A percentile compares a stretch with the other conserved stretches of the same genome.
These are phyloP conservation scores for Cetraspora pellucida DNA, from an alignment of 192 early-diverging fungal genomes.

Conservation along the genomic window DNA sequence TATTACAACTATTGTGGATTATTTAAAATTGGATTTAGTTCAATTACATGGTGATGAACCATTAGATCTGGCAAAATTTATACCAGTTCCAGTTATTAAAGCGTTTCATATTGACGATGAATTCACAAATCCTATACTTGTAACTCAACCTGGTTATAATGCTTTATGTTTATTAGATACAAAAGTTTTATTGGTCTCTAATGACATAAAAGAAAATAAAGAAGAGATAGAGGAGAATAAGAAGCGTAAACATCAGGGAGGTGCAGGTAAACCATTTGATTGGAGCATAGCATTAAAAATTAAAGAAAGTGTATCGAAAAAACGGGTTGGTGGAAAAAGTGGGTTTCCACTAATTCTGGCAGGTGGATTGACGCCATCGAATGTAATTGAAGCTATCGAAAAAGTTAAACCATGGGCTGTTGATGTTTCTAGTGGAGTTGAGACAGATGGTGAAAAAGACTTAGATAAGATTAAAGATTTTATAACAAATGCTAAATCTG, in stretches of 20 bases:
- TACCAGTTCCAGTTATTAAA: constrained; percentile 87
- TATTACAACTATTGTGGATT: constrained; percentile 65
- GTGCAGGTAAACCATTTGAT: constrained; percentile 81
- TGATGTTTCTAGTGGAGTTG: constrained; percentile 94
- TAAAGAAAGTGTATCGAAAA: constrained; percentile 34
- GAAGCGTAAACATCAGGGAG: constrained; percentile 63
- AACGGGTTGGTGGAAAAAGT: constrained; percentile 16
- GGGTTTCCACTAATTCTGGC: constrained; percentile 83
- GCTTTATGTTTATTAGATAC: constrained; percentile 64
- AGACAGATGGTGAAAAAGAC: constrained; percentile 83
- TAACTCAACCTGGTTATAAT: constrained; percentile 58
- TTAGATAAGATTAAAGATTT: constrained; percentile 72
- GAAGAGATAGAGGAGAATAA: too few species aligned
- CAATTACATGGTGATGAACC: constrained; percentile 92
- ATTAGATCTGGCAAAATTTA: constrained; percentile 60
- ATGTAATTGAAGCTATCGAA: constrained; percentile 74
- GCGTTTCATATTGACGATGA: constrained; percentile 82
- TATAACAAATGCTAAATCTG: constrained; percentile 62
- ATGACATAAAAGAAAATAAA: not conserved
- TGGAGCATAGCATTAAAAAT: constrained; percentile 72
- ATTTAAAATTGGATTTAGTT: constrained; percentile 81
- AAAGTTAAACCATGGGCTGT: constrained; percentile 79
- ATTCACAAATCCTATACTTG: constrained; percentile 41
- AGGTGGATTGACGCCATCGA: constrained; percentile 84
- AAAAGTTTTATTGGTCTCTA: constrained; percentile 53